Conservation (phyloP, 345 rosid genomes). For the Leavenworthia alabamica region DNA sequence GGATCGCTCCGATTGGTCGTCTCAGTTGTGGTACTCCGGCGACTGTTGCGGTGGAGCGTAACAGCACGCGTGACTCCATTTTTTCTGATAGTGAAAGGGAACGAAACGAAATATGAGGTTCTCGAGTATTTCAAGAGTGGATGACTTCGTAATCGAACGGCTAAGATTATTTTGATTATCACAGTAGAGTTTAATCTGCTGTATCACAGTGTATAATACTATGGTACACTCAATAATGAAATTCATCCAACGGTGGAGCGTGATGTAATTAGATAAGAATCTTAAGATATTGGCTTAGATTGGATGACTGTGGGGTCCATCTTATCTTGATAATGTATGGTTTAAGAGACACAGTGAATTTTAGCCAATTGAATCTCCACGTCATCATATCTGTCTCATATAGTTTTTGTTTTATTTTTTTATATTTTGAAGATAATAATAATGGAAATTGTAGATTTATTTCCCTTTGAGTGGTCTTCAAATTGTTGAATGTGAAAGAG, state of each 20-base stretch:
- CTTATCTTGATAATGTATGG: conserved; percentile 36
- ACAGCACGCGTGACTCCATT: conserved; percentile 84
- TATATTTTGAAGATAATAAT: not conserved
- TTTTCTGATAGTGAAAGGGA: not conserved
- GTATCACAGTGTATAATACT: not conserved
- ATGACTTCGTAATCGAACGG: conserved; percentile 14
- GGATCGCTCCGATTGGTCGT: conserved; percentile 26
- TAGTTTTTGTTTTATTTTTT: not conserved
- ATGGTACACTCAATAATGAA: not conserved
- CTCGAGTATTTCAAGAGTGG: conserved; percentile 22
- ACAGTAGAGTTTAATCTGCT: not conserved
- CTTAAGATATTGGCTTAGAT: conserved; percentile 13
- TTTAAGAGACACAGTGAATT: conserved; percentile 10
- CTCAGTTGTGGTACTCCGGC: conserved; percentile 41
- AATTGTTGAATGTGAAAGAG: conserved; percentile 25
- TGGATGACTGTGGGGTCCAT: conserved; percentile 20
- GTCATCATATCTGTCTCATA: conserved; percentile 9
- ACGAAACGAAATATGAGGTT: conserved; percentile 11
- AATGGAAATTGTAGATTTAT: not conserved
- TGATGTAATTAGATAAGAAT: conserved; percentile 10
- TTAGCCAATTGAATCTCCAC: conserved; percentile 29
- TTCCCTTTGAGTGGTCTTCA: conserved; percentile 13
- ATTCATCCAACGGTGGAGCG: conserved; percentile 13
- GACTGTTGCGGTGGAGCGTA: conserved; percentile 49
- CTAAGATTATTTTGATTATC: conserved; percentile 5